These are phyloP conservation scores for Setaria italica DNA, from an alignment of 202 grass and related monocot species.

Conservation along the genomic window DNA sequence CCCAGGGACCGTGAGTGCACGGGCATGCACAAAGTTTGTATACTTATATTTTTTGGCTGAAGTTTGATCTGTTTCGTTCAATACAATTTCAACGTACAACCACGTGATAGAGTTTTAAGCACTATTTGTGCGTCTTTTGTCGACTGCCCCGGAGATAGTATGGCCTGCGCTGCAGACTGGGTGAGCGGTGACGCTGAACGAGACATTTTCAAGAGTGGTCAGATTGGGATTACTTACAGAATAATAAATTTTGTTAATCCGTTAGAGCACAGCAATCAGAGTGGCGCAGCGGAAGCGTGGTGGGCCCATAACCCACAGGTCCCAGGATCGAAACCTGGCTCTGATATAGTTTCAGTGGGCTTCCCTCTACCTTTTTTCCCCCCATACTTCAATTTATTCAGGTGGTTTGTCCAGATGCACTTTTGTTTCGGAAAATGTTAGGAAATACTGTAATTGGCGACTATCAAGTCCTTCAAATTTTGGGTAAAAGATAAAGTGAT, in stretches of 20 bases:
- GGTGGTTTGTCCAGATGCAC: too few species aligned
- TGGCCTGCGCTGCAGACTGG: background rate
- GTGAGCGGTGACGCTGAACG: background rate
- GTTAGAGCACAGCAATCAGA: conserved; percentile 14
- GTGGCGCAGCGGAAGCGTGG: conserved; percentile 77
- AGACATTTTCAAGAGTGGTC: too few species aligned
- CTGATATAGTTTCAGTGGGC: background rate
- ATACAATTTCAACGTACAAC: background rate
- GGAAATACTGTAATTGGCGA: too few species aligned
- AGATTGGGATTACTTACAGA: too few species aligned
- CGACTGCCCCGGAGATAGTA: background rate
- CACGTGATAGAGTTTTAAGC: background rate
- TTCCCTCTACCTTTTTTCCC: background rate
- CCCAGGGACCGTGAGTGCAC: background rate
- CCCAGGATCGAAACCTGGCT: conserved; percentile 19
- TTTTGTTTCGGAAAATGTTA: too few species aligned
- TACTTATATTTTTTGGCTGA: background rate
- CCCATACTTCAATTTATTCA: background rate
- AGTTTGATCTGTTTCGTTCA: background rate
- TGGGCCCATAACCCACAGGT: conserved; percentile 75
- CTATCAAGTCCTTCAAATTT: too few species aligned
- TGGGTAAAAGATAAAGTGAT: too few species aligned
- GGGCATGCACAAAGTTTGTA: background rate
- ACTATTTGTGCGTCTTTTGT: background rate
- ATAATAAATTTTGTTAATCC: background rate